phyloP scores from a whole-genome alignment of 2,329 filamentous ascomycete genomes.

The Huntiella abstrusa region DNA sequence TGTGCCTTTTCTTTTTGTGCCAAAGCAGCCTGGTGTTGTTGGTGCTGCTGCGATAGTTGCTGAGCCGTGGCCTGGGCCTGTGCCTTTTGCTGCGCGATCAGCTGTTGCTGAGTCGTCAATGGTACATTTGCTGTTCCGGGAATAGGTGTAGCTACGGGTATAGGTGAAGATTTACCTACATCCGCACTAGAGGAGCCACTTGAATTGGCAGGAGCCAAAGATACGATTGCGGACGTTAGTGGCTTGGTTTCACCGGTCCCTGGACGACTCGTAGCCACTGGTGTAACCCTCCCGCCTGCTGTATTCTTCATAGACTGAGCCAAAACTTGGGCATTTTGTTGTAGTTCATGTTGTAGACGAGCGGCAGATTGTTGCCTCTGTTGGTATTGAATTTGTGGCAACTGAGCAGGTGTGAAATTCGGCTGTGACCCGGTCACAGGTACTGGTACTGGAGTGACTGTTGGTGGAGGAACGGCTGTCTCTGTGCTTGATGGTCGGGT shows the following conservation, averaged over 20 bases:
- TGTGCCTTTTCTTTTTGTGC: not conserved
- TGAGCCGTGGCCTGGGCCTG: slow-evolving; percentile 5
- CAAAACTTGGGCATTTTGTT: not conserved
- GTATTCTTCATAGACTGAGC: too few species aligned
- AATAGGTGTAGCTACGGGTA: too few species aligned
- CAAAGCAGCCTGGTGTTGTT: not conserved
- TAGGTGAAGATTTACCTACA: too few species aligned
- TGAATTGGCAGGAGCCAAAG: too few species aligned
- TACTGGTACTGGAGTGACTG: not conserved
- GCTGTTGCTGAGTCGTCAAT: not conserved
- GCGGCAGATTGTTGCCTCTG: not conserved
- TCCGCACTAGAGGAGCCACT: too few species aligned
- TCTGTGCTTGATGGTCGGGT: not conserved
- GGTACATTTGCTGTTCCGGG: too few species aligned
- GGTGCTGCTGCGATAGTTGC: slow-evolving; percentile 3
- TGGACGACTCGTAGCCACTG: too few species aligned
- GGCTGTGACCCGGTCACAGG: not conserved
- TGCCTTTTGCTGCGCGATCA: slow-evolving; percentile 2
- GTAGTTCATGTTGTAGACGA: not conserved
- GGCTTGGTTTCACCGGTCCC: too few species aligned
- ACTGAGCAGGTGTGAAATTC: not conserved
- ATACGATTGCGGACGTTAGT: too few species aligned
- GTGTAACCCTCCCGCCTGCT: too few species aligned
- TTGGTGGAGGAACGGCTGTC: not conserved
- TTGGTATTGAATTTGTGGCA: not conserved